A percentile compares a stretch with the other conserved stretches of the same genome.
Evolutionary conservation across 2,329 filamentous ascomycete species (phyloP).

Genomic region (Trichophyton schoenleinii): DNA sequence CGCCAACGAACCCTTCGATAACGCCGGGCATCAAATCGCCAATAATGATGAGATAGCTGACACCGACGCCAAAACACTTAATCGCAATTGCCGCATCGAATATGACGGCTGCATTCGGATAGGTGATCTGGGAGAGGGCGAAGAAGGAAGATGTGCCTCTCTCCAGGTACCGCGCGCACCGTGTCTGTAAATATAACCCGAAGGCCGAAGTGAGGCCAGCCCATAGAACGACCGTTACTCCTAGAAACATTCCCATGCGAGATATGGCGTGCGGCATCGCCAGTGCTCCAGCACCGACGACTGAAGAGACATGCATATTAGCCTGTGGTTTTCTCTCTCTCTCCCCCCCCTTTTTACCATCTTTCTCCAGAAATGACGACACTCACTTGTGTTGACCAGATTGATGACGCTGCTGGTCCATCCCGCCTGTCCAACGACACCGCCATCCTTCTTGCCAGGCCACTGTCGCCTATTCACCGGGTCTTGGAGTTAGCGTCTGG

Average conservation of each 20-base stretch:
- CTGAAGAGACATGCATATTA: conserved; percentile 32
- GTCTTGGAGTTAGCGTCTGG: neutral
- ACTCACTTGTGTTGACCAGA: conserved; percentile 79
- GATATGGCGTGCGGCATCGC: conserved; percentile 93
- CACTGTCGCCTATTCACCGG: conserved; percentile 12
- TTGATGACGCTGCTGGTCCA: conserved; percentile 91
- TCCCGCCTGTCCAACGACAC: conserved; percentile 60
- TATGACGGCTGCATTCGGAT: conserved; percentile 86
- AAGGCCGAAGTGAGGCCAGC: conserved; percentile 80
- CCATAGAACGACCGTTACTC: conserved; percentile 76
- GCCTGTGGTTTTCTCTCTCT: neutral
- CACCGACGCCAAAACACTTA: conserved; percentile 94
- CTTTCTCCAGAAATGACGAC: neutral
- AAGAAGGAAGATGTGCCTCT: conserved; percentile 85
- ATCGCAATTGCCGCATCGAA: conserved; percentile 94
- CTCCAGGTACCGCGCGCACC: conserved; percentile 87
- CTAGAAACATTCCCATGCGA: conserved; percentile 85
- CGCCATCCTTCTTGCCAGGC: conserved; percentile 58
- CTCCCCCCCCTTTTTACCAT: neutral
- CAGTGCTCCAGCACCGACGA: conserved; percentile 85
- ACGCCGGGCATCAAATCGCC: conserved; percentile 97
- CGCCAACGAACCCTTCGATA: conserved; percentile 61
- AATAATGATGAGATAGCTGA: conserved; percentile 97
- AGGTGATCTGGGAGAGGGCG: conserved; percentile 90
- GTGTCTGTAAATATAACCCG: conserved; percentile 85